A percentile compares a stretch with the other conserved stretches of the same genome.
Evolutionary conservation across 345 rosid genomes (phyloP).

Genomic region (Populus alba): DNA sequence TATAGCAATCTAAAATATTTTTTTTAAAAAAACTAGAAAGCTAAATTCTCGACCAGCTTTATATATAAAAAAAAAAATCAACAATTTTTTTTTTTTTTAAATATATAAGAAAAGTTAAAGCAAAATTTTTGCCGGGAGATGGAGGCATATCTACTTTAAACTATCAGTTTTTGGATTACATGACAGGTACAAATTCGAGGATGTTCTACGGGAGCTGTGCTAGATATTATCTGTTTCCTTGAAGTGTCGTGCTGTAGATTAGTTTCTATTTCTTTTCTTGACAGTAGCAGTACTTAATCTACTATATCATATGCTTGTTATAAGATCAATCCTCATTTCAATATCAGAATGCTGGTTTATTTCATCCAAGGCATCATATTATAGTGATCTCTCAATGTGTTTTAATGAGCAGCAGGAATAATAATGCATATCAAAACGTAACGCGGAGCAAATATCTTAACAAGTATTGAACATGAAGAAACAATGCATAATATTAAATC

Average conservation of each 20-base stretch:
- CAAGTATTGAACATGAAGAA: neutral
- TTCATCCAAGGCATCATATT: neutral
- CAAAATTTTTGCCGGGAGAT: neutral
- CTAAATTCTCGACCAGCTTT: too few relatives aligned
- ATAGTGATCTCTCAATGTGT: neutral
- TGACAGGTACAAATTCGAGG: neutral
- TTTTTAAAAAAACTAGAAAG: too few relatives aligned
- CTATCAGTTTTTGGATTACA: neutral
- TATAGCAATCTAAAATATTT: too few relatives aligned
- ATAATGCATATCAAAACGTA: neutral
- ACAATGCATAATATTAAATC: neutral
- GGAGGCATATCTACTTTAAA: slow-evolving; percentile 4
- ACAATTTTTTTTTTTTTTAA: too few relatives aligned
- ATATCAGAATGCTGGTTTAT: neutral
- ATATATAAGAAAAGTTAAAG: too few relatives aligned
- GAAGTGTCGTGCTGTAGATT: neutral
- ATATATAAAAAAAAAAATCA: too few relatives aligned
- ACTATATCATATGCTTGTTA: neutral
- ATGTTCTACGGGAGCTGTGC: neutral
- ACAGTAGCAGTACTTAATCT: neutral
- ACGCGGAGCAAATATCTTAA: neutral
- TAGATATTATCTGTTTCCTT: neutral
- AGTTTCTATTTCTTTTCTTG: neutral
- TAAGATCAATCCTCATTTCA: neutral
- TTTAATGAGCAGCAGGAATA: neutral